Evolutionary conservation across 2,329 filamentous ascomycete genomes (phyloP), one percentile per base, ranked within the genome.

Genomic region (Ophiosphaerella narmari): DNA sequence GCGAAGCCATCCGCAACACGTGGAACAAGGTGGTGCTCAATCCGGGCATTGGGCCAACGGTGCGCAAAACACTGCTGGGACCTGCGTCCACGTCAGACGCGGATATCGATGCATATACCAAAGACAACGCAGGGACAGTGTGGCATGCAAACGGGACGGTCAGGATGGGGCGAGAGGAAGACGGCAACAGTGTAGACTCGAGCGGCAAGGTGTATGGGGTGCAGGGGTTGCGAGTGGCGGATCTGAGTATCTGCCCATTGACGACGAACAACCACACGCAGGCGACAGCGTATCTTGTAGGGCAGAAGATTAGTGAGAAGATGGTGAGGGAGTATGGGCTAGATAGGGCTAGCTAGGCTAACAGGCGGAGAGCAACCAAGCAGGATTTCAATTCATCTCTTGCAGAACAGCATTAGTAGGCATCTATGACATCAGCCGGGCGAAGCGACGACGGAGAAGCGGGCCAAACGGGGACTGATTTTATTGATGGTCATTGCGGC

Each of bases 21-120:
- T 73, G 71, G 50, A 73, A 66, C 21, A 74, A 73, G 34, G 72
- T 76, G 3, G 71, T 70, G 0, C 73, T 75, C 13, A 81, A 83
- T 39, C 63, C 82, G 4, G 77, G 82, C 50, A 68, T 81, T 8
- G 67, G 75, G 50, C 80, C 78, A 48, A 73, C 80, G 46, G 78
- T 81, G 78, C 55, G 70, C 64, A 11, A 77, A 75, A 59, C 68
- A 71, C 11, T 77, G 67, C 55, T 78, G 77, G 23, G 80, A 72
- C 3, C 65, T 60, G 21, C 70, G 73, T 53, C 73, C 77, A n/a
- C 70, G 33, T 73, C 71, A 2, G 73, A 79, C 24, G 81, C 82
- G 43, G 82, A 85, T 49, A 71, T 87, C 11, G 67, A 71, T 48
- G 57, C 55, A 8, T 74, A 69, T 41, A 55, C 65, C 24, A 62